Percentiles rank a stretch among this genome's conserved stretches.
These are phyloP conservation scores for Phialophora expanda DNA, from an alignment of 2,329 filamentous ascomycete genomes.

Conservation along the genomic window DNA sequence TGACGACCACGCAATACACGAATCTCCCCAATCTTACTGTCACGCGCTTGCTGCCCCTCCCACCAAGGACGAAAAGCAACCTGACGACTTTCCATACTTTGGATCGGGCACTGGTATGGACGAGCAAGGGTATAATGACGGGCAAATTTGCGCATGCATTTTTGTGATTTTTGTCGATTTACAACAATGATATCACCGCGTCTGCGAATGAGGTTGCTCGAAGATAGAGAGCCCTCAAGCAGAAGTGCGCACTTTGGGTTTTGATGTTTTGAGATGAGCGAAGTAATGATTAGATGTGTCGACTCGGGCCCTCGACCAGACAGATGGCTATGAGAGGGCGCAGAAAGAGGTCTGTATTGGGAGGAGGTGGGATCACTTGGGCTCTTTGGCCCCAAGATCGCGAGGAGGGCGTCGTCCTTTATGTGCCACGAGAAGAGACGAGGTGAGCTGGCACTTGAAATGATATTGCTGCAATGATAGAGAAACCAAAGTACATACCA, in stretches of 20 bases:
- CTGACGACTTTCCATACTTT: slow-evolving; percentile 8
- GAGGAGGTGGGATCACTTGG: neutral
- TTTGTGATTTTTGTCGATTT: slow-evolving; percentile 34
- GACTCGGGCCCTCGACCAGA: neutral
- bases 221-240: slow-evolving; percentile 32
- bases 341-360: neutral
- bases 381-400: neutral
- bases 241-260: slow-evolving; percentile 42
- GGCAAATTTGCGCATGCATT: slow-evolving; percentile 18
- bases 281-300: slow-evolving; percentile 21
- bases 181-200: slow-evolving; percentile 41
- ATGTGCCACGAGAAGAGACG: neutral
- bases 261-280: slow-evolving; percentile 19
- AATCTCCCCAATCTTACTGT: slow-evolving; percentile 22
- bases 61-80: slow-evolving; percentile 4
- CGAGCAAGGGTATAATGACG: slow-evolving; percentile 25
- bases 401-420: neutral
- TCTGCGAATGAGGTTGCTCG: slow-evolving; percentile 34
- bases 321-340: neutral
- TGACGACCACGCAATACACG: slow-evolving; percentile 33
- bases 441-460: neutral
- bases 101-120: slow-evolving; percentile 13
- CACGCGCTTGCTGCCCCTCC: neutral
- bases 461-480: slow-evolving; percentile 2
- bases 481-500: neutral